These are phyloP conservation scores for Aspergillus neoniger DNA, from an alignment of 2,329 filamentous ascomycete species.

Conservation along the genomic window DNA sequence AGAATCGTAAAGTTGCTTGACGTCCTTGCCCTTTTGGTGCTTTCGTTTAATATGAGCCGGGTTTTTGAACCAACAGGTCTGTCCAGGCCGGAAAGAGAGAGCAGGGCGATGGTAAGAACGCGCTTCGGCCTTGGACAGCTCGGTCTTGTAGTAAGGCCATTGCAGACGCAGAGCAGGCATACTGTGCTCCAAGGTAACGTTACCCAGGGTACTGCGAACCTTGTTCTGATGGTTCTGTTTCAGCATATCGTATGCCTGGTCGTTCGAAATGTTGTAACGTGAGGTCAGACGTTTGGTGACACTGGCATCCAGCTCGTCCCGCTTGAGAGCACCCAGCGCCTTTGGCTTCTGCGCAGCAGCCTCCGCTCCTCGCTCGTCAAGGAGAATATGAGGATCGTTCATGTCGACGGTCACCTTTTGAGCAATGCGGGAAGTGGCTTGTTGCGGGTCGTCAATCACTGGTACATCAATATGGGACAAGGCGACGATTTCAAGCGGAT, in stretches of 20 bases:
- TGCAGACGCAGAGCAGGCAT: conserved; percentile 87
- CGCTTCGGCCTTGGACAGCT: conserved; percentile 69
- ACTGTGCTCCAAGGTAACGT: conserved; percentile 90
- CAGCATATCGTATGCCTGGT: conserved; percentile 90
- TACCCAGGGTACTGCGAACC: conserved; percentile 86
- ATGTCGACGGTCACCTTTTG: conserved; percentile 82
- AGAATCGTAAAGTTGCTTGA: conserved; percentile 74
- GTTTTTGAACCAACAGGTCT: conserved; percentile 71
- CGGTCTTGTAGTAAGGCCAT: conserved; percentile 94
- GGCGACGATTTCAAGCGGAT: conserved; percentile 49
- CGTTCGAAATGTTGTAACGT: conserved; percentile 94
- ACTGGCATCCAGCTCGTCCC: conserved; percentile 67
- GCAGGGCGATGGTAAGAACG: conserved; percentile 82
- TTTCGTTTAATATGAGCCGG: conserved; percentile 77
- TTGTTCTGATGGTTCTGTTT: conserved; percentile 98
- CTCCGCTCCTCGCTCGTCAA: conserved; percentile 73
- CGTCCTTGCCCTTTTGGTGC: conserved; percentile 75
- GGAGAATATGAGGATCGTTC: conserved; percentile 81
- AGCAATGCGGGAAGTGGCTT: conserved; percentile 69
- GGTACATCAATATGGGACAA: conserved; percentile 65
- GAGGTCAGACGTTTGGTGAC: conserved; percentile 72
- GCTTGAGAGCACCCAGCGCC: conserved; percentile 36
- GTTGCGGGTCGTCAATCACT: conserved; percentile 78
- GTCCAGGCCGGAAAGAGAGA: conserved; percentile 70
- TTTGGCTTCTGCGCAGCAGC: conserved; percentile 58